Percentiles rank a stretch among this genome's conserved stretches.
These are phyloP conservation scores for Gossypium schwendimanii DNA, from an alignment of 441 rosid species.

Conservation along the genomic window DNA sequence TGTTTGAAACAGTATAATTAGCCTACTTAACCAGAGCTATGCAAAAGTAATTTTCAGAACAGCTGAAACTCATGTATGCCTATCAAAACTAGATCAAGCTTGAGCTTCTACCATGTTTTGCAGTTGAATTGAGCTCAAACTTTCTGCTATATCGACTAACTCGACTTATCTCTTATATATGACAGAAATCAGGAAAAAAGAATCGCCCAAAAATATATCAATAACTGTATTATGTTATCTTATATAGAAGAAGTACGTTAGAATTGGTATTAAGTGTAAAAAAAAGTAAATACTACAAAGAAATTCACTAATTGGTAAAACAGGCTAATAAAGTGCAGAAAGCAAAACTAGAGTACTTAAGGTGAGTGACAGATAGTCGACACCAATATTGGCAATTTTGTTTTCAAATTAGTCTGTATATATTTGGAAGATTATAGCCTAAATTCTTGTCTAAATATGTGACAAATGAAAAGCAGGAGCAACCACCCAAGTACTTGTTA, in stretches of 20 bases:
- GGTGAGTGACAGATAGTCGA: background rate
- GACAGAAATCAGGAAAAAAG: background rate
- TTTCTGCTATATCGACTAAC: background rate
- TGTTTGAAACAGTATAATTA: too few species aligned
- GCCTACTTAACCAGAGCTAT: too few species aligned
- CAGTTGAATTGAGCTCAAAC: background rate
- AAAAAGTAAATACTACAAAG: too few species aligned
- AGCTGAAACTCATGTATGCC: too few species aligned
- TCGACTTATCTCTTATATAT: background rate
- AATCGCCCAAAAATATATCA: background rate
- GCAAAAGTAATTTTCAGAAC: too few species aligned
- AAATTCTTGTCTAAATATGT: background rate
- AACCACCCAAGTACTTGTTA: background rate
- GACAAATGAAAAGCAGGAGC: background rate
- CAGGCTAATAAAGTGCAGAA: too few species aligned
- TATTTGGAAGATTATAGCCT: background rate
- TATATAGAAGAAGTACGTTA: too few species aligned
- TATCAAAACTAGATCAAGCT: too few species aligned
- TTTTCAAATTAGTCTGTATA: background rate
- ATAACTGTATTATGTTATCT: too few species aligned
- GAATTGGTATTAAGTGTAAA: too few species aligned
- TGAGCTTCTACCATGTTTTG: too few species aligned
- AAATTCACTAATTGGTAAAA: too few species aligned
- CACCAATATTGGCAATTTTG: background rate
- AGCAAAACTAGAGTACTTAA: background rate